Percentiles rank a stretch among this genome's conserved stretches.
These are phyloP conservation scores for Penicillium coffeae DNA, from an alignment of 495 filamentous ascomycete species.

Conservation along the genomic window DNA sequence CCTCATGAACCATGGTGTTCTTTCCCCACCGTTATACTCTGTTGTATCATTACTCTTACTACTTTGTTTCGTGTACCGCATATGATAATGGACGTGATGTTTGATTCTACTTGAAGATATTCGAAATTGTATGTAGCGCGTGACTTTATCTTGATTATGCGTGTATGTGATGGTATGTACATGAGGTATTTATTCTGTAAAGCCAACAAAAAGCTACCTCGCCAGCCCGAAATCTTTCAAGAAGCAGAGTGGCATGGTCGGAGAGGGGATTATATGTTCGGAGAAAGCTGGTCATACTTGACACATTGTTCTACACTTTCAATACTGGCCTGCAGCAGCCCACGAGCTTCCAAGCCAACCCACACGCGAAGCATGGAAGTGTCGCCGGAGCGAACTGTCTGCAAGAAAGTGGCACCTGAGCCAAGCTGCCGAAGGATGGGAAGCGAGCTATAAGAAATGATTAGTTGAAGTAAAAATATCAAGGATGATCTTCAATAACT, in stretches of 20 bases:
- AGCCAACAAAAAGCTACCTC: background rate
- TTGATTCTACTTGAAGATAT: background rate
- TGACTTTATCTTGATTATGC: background rate
- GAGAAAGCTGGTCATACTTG: conserved; percentile 76
- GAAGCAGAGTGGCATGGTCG: background rate
- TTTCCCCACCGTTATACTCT: no score
- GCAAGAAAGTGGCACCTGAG: conserved; percentile 50
- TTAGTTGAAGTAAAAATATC: background rate
- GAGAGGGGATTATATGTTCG: conserved; percentile 65
- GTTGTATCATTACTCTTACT: no score
- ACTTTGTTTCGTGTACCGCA: no score
- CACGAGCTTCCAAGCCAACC: conserved; percentile 85
- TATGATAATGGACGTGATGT: background rate
- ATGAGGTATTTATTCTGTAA: background rate
- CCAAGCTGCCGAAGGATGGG: conserved; percentile 90
- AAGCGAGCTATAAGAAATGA: conserved; percentile 57
- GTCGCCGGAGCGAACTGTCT: conserved; percentile 61
- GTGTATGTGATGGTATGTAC: background rate
- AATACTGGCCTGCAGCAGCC: conserved; percentile 80
- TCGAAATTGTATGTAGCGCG: no score
- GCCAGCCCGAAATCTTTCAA: background rate
- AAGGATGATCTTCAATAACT: conserved; percentile 12
- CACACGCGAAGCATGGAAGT: conserved; percentile 93
- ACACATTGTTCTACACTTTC: conserved; percentile 85
- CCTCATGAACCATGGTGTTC: background rate